phyloP scores from a whole-genome alignment of 2,329 filamentous ascomycete species.

The Elsinoe perseae region DNA sequence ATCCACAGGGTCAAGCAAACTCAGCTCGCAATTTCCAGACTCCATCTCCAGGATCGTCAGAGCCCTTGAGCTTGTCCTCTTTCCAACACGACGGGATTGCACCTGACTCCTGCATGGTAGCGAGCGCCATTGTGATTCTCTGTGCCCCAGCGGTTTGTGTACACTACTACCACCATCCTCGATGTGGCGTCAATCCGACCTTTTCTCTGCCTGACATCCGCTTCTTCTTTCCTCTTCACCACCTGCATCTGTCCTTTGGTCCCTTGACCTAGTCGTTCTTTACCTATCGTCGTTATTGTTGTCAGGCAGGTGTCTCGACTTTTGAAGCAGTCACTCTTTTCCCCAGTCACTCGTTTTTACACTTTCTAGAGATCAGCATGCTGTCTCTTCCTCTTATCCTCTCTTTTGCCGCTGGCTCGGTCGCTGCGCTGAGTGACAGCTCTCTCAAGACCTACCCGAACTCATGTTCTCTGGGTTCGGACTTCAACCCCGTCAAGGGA shows the following conservation, averaged over 20 bases:
- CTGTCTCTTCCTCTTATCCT: constrained; percentile 19
- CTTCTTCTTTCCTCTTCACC: constrained; percentile 1
- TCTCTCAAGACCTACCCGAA: constrained; percentile 37
- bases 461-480: constrained; percentile 40
- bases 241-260: constrained; percentile 11
- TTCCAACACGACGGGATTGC: neutral
- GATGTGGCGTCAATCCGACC: neutral
- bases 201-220: neutral
- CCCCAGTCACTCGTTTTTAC: constrained; percentile 13
- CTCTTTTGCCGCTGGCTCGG: constrained; percentile 27
- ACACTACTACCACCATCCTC: too few relatives aligned
- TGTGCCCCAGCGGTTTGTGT: constrained; percentile 5
- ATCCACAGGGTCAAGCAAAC: neutral
- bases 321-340: constrained; percentile 10
- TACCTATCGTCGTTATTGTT: neutral
- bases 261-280: constrained; percentile 14
- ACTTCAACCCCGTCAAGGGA: constrained; percentile 51
- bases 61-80: constrained; percentile 5
- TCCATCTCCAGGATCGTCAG: constrained; percentile 12
- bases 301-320: constrained; percentile 11
- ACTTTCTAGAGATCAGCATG: constrained; percentile 10
- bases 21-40: neutral
- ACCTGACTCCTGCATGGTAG: neutral
- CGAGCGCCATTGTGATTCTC: neutral
- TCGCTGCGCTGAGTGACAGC: constrained; percentile 34